Conservation (phyloP, 805 yeast species). For the Nakazawaea populi region DNA sequence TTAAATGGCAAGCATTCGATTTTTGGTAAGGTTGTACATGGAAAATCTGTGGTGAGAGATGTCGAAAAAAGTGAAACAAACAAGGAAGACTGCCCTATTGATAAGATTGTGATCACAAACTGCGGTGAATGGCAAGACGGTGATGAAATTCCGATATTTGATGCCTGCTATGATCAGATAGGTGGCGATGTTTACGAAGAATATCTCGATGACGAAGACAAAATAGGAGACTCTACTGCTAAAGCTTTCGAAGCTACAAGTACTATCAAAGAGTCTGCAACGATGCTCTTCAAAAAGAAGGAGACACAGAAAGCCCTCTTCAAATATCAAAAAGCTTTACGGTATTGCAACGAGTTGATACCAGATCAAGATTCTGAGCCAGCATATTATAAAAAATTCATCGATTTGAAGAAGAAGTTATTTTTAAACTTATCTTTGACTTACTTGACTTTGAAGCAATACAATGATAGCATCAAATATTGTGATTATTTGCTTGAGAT, state of each 20-base stretch:
- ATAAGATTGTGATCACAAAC: slow-evolving; percentile 40
- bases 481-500: slow-evolving; percentile 52
- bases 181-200: slow-evolving; percentile 76
- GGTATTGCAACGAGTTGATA: slow-evolving; percentile 65
- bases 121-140: slow-evolving; percentile 59
- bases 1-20: slow-evolving; percentile 70
- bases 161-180: slow-evolving; percentile 53
- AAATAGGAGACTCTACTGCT: slow-evolving; percentile 41
- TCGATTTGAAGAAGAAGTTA: slow-evolving; percentile 41
- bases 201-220: slow-evolving; percentile 66
- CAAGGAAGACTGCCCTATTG: slow-evolving; percentile 34
- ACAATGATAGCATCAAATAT: slow-evolving; percentile 44
- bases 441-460: slow-evolving; percentile 43
- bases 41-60: slow-evolving; percentile 64
- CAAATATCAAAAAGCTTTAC: slow-evolving; percentile 60
- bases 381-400: slow-evolving; percentile 42
- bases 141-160: slow-evolving; percentile 51
- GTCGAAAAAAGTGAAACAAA: slow-evolving; percentile 47
- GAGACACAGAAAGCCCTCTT: slow-evolving; percentile 56
- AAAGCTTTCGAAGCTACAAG: slow-evolving; percentile 44
- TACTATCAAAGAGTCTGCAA: slow-evolving; percentile 64
- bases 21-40: slow-evolving; percentile 66
- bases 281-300: slow-evolving; percentile 49
- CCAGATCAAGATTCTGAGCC: slow-evolving; percentile 66
- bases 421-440: slow-evolving; percentile 58